phyloP scores from a whole-genome alignment of 2,329 filamentous ascomycete species.

The Penicillium nordicum region DNA sequence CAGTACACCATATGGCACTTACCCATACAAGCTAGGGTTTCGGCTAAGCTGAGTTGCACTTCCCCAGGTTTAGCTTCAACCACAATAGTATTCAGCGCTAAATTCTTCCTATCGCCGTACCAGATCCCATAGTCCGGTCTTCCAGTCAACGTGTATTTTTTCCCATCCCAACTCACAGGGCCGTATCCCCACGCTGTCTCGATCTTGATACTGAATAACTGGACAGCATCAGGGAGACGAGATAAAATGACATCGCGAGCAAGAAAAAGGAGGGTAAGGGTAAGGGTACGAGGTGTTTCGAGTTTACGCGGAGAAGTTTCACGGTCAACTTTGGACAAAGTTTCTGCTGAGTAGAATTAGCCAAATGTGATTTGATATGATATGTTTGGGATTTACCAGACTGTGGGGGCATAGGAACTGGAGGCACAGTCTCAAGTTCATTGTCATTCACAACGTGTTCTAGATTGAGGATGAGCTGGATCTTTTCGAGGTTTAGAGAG shows the following conservation, averaged over 20 bases:
- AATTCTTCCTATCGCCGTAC: neutral
- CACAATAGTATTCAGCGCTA: neutral
- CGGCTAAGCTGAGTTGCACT: neutral
- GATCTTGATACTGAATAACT: neutral
- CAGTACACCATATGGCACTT: neutral
- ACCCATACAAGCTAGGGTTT: neutral
- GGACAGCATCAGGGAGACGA: neutral
- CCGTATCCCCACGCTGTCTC: neutral
- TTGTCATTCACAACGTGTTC: neutral
- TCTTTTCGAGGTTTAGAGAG: neutral
- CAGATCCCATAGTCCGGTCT: neutral
- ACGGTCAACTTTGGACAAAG: neutral
- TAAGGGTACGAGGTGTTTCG: neutral
- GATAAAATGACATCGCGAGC: neutral
- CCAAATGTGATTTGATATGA: neutral
- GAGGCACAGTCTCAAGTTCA: neutral
- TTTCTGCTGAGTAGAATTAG: too few species aligned
- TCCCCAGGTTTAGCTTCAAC: neutral
- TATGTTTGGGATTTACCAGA: neutral
- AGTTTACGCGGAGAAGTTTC: neutral
- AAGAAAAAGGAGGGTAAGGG: neutral
- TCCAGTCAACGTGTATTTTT: neutral
- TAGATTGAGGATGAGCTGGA: neutral
- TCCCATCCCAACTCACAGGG: neutral
- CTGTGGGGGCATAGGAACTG: neutral